Base-by-base conservation (phyloP, 768 basidiomycete species). In the Termitomyces sp. region DNA sequence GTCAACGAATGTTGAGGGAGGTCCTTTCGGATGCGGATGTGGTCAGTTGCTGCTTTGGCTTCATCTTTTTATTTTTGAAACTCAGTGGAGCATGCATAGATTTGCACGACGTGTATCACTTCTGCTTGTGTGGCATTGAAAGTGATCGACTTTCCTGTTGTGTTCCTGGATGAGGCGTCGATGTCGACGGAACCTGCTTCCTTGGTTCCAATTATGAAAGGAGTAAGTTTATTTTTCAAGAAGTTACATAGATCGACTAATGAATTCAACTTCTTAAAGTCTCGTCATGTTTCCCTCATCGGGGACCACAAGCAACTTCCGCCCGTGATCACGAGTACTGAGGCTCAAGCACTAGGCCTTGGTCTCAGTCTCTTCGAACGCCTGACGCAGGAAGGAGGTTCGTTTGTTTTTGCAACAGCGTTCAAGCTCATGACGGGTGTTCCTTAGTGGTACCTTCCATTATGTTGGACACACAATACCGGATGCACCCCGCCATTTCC, bases 301-400 rank as follows among this genome's bases (percentile, higher is more conserved):
- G 94, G 94, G n/a, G 94, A 98, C 72, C 94, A 98, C 72, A 96
- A 96, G 66, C 94, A 98, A 68, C 78, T 98, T 10, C 93, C 94
- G 8, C 93, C 94, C 0, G 83, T 96, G 60, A 91, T 96, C 57
- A 77, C 83, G 22, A 92, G 89, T 60, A 77, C 79, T 22, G 85
- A 91, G 67, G 94, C 93, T 0, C 79, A 83, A 63, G 71, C 80
- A 22, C 82, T 83, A 18, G 92, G 92, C 2, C 75, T 97, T 18
- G 86, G 85, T 13, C 80, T 84, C 28, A 92, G 90, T 73, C 77
- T 98, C 22, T 98, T 98, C 62, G 95, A 98, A 70, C 78, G 94
- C 38, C 74, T 98, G 54, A 88, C 89, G n/a, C 82, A 88, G 65
- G 88, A 92, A 78, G 79, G 83, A 51, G 75, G 94, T 94, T n/a